A percentile compares a stretch with the other conserved stretches of the same genome.
phyloP scores from a whole-genome alignment of 1,139 yeast species.

The Saccharomyces hybrid region DNA sequence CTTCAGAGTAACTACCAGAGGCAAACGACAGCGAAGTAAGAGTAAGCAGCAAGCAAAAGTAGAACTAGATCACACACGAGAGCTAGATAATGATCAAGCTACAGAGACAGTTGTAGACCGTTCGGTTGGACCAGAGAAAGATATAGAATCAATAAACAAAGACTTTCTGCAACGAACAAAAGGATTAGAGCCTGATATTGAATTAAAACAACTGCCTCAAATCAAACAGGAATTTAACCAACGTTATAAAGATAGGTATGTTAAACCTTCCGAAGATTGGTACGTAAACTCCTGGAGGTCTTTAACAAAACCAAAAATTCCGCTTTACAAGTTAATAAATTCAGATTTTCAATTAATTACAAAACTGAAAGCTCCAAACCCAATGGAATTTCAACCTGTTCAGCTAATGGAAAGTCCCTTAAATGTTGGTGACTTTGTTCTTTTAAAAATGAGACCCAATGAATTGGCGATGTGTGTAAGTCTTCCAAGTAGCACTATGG shows the following conservation, averaged over 20 bases:
- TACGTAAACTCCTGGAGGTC: constrained; percentile 1
- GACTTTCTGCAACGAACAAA: constrained; percentile 18
- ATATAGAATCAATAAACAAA: constrained; percentile 10
- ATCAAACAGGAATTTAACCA: constrained; percentile 15
- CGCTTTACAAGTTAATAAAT: constrained; percentile 5
- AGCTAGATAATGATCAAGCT: background rate
- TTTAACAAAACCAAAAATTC: background rate
- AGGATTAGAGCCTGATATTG: constrained; percentile 25
- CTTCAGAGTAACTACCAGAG: background rate
- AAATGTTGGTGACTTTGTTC: constrained; percentile 42
- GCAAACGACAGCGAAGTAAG: background rate
- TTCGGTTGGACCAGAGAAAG: background rate
- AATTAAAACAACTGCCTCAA: constrained; percentile 19
- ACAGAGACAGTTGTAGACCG: background rate
- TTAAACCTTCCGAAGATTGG: constrained; percentile 26
- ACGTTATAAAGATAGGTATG: constrained; percentile 19
- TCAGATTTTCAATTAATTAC: constrained; percentile 2
- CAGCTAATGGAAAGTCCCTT: constrained; percentile 25
- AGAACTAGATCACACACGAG: background rate
- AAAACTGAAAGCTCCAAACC: background rate
- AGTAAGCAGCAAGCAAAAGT: background rate
- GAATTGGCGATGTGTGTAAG: constrained; percentile 40
- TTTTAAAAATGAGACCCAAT: constrained; percentile 33
- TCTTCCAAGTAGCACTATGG: constrained; percentile 37
- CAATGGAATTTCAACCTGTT: constrained; percentile 7